phyloP scores from a whole-genome alignment of 2,329 filamentous ascomycete species.

The Arthrobotrys pseudoclavata region DNA sequence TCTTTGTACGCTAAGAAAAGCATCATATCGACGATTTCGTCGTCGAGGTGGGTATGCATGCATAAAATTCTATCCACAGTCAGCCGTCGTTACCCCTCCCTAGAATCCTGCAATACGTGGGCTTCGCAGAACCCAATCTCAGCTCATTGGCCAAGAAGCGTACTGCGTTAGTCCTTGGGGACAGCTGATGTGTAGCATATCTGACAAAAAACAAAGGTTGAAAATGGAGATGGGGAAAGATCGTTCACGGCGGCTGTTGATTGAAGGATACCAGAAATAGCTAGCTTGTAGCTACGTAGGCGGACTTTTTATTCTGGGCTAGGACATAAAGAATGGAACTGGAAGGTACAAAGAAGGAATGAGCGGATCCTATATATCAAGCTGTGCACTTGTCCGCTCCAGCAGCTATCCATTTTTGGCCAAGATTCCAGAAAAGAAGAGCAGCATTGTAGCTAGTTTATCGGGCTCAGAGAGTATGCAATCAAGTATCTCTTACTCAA shows the following conservation, averaged over 20 bases:
- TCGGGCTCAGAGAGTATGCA: background rate
- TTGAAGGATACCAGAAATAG: constrained; percentile 24
- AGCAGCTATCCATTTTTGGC: constrained; percentile 2
- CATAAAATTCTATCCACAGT: constrained; percentile 48
- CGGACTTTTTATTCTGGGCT: constrained; percentile 26
- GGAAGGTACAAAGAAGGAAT: constrained; percentile 36
- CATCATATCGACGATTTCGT: constrained; percentile 36
- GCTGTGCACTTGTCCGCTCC: background rate
- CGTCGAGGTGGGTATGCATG: constrained; percentile 41
- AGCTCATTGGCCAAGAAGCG: constrained; percentile 57
- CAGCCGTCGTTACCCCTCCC: constrained; percentile 57
- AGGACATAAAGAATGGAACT: constrained; percentile 33
- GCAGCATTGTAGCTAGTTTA: background rate
- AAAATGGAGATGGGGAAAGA: constrained; percentile 27
- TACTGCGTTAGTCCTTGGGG: constrained; percentile 46
- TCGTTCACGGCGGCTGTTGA: constrained; percentile 31
- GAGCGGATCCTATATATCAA: constrained; percentile 38
- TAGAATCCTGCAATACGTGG: constrained; percentile 40
- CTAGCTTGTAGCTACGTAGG: constrained; percentile 27
- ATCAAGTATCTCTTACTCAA: constrained; percentile 17
- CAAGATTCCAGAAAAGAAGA: constrained; percentile 10
- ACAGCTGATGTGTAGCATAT: constrained; percentile 36
- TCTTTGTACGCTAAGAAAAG: constrained; percentile 38
- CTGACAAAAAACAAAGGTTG: constrained; percentile 13
- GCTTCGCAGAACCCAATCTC: constrained; percentile 41